Percentiles rank a stretch among this genome's conserved stretches.
Conservation (phyloP, 345 rosid genomes). For the Hypericum androsaemum region DNA sequence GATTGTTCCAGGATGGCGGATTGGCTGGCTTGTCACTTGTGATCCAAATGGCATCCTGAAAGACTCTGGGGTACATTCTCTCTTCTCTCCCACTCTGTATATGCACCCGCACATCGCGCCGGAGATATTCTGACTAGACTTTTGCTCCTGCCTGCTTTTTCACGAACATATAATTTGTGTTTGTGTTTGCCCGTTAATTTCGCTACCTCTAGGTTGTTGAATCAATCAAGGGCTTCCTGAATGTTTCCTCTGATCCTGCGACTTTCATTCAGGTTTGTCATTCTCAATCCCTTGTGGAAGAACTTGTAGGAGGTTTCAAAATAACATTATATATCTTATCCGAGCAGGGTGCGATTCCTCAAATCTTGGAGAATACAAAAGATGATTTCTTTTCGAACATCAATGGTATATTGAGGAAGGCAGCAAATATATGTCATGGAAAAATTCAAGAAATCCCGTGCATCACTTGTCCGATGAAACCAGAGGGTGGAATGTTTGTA, state of each 20-base stretch:
- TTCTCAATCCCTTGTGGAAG: too few relatives aligned
- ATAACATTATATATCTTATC: too few relatives aligned
- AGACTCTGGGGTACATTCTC: conserved; percentile 26
- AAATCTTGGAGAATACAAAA: conserved; percentile 30
- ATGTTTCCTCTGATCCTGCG: conserved; percentile 21
- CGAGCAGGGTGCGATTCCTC: conserved; percentile 34
- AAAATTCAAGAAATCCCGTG: conserved; percentile 38
- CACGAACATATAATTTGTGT: not conserved
- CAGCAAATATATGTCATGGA: conserved; percentile 26
- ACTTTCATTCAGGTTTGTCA: conserved; percentile 46
- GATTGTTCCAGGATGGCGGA: conserved; percentile 59
- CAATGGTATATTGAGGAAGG: conserved; percentile 20
- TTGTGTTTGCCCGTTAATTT: too few relatives aligned
- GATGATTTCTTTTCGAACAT: conserved; percentile 32
- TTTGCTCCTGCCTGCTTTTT: not conserved
- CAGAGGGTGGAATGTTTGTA: conserved; percentile 38
- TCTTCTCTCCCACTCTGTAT: not conserved
- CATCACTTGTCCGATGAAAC: conserved; percentile 33
- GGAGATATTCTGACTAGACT: too few relatives aligned
- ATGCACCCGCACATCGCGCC: too few relatives aligned
- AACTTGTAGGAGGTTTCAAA: too few relatives aligned
- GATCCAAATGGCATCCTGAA: conserved; percentile 35
- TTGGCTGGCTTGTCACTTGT: conserved; percentile 42
- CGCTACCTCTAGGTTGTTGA: conserved; percentile 18
- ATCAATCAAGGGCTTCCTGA: conserved; percentile 9